These are phyloP conservation scores for Tricholoma terreum DNA, from an alignment of 768 basidiomycete species.

Conservation along the genomic window DNA sequence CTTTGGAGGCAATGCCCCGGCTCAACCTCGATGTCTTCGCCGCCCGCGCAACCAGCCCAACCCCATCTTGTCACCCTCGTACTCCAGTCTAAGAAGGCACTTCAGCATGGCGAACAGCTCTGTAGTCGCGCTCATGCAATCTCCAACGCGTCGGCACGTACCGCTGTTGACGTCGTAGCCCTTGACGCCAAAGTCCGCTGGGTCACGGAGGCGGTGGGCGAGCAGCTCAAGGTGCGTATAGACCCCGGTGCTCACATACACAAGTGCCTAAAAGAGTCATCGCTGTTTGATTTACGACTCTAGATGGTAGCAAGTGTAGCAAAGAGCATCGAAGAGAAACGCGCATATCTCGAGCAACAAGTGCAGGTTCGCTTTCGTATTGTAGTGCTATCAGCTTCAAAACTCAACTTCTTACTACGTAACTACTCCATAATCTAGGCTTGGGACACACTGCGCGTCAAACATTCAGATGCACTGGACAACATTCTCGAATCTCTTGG, in stretches of 20 bases:
- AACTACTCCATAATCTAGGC: slow-evolving; percentile 38
- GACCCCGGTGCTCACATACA: background rate
- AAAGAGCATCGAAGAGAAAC: slow-evolving; percentile 72
- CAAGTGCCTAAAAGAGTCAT: background rate
- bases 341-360: slow-evolving; percentile 54
- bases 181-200: slow-evolving; percentile 79
- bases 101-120: slow-evolving; percentile 73
- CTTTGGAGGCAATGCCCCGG: background rate
- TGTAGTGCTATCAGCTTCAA: background rate
- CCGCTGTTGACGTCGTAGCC: slow-evolving; percentile 67
- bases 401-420: background rate
- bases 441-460: slow-evolving; percentile 66
- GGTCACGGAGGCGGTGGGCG: slow-evolving; percentile 69
- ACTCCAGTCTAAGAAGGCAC: slow-evolving; percentile 77
- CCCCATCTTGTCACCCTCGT: slow-evolving; percentile 74
- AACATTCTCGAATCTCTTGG: slow-evolving; percentile 69
- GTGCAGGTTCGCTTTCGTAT: slow-evolving; percentile 47
- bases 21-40: slow-evolving; percentile 15
- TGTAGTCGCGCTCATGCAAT: slow-evolving; percentile 64
- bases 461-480: slow-evolving; percentile 64
- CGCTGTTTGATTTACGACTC: background rate
- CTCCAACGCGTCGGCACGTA: slow-evolving; percentile 64
- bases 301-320: slow-evolving; percentile 74
- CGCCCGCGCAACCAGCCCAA: slow-evolving; percentile 45
- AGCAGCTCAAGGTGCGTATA: slow-evolving; percentile 68